These are phyloP conservation scores for Calonectria multiphialidica DNA, from an alignment of 2,329 filamentous ascomycete genomes.

Conservation along the genomic window DNA sequence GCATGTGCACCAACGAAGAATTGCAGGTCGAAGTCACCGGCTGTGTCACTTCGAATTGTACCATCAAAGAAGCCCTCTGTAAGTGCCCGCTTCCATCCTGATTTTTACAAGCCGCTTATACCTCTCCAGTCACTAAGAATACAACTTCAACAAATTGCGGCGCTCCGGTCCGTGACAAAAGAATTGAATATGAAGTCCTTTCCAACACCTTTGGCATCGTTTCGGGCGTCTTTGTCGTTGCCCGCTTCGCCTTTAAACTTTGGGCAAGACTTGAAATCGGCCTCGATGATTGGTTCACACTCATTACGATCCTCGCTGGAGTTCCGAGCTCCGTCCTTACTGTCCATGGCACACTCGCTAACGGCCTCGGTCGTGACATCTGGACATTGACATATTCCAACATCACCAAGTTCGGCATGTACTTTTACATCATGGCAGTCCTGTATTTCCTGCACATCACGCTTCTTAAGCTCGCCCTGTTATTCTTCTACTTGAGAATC, in stretches of 20 bases:
- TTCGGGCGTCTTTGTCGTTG: neutral
- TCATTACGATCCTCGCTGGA: neutral
- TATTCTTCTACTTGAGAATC: conserved; percentile 68
- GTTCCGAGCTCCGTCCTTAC: neutral
- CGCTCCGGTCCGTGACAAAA: neutral
- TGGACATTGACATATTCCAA: neutral
- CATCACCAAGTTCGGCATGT: conserved; percentile 27
- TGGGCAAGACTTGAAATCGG: conserved; percentile 6
- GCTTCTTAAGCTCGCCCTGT: conserved; percentile 63
- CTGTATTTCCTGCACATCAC: conserved; percentile 61
- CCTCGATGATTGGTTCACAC: conserved; percentile 3
- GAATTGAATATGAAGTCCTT: neutral
- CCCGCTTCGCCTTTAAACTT: neutral
- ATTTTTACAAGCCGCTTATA: neutral
- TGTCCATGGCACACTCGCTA: conserved; percentile 10
- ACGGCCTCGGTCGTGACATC: conserved; percentile 23
- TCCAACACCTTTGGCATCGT: neutral
- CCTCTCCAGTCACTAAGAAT: neutral
- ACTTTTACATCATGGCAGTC: conserved; percentile 57
- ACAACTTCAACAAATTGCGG: neutral
- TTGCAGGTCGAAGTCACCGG: conserved; percentile 41
- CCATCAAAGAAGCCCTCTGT: conserved; percentile 48
- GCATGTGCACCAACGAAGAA: conserved; percentile 46
- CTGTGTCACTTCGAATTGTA: conserved; percentile 47
- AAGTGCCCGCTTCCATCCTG: conserved; percentile 12